A percentile compares a stretch with the other conserved stretches of the same genome.
Conservation (phyloP, 2,329 filamentous ascomycete species). For the Colletotrichum nymphaeae region DNA sequence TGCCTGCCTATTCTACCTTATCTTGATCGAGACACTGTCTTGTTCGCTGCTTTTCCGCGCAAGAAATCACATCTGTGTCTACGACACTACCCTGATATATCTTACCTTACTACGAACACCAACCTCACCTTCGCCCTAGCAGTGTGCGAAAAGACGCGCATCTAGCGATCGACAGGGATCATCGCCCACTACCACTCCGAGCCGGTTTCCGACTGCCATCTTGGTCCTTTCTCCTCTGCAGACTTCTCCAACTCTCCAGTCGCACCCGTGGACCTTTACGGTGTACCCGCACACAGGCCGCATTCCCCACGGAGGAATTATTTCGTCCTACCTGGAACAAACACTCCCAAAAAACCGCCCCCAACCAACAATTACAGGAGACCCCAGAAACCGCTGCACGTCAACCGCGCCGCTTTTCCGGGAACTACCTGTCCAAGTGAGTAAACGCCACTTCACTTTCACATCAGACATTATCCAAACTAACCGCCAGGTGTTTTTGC, state of each 20-base stretch:
- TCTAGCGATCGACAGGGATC: conserved; percentile 25
- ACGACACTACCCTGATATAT: background rate
- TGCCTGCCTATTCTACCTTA: background rate
- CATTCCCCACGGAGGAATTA: background rate
- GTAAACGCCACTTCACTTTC: background rate
- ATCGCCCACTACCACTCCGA: conserved; percentile 16
- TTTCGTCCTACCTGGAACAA: background rate
- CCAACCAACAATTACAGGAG: background rate
- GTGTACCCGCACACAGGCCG: background rate
- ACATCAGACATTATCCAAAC: background rate
- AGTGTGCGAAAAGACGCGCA: background rate
- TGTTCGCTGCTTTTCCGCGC: background rate
- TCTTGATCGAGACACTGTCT: conserved; percentile 7
- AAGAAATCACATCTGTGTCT: background rate
- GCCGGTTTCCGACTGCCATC: conserved; percentile 32
- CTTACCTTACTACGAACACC: background rate
- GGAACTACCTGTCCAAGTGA: background rate
- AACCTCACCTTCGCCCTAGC: background rate
- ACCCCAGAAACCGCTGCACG: conserved; percentile 3
- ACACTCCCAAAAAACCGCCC: background rate
- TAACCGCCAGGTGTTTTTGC: background rate
- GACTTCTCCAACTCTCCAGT: conserved; percentile 5
- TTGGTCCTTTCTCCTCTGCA: conserved; percentile 2
- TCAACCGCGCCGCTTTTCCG: conserved; percentile 1
- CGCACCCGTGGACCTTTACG: background rate